Conservation (phyloP, 768 basidiomycete genomes). For the Leucocoprinus leucothites region DNA sequence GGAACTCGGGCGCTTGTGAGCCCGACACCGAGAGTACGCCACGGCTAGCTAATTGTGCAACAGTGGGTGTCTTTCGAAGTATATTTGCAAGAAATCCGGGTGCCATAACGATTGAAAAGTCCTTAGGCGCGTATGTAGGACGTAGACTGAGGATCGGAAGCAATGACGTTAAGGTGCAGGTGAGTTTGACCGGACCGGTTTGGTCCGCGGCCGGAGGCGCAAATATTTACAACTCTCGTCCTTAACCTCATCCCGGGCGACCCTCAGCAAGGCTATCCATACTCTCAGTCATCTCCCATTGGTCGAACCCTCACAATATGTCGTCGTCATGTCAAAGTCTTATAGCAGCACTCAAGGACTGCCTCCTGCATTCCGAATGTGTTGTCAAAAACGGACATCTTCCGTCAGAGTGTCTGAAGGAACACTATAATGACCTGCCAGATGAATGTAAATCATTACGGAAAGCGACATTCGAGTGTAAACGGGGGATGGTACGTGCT, state of each 20-base stretch:
- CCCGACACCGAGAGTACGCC: constrained; percentile 76
- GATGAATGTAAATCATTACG: constrained; percentile 77
- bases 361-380: constrained; percentile 83
- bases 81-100: constrained; percentile 40
- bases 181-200: background rate
- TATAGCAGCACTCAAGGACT: constrained; percentile 76
- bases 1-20: constrained; percentile 75
- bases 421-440: constrained; percentile 74
- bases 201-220: background rate
- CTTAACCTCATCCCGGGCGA: background rate
- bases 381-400: constrained; percentile 73
- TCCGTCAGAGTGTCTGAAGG: constrained; percentile 83
- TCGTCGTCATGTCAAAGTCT: constrained; percentile 79
- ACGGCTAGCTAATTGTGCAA: constrained; percentile 64
- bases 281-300: background rate
- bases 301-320: constrained; percentile 39
- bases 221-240: background rate
- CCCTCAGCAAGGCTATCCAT: background rate
- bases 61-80: constrained; percentile 43
- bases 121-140: too few species aligned
- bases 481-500: constrained; percentile 76
- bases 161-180: constrained; percentile 5
- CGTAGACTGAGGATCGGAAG: too few species aligned
- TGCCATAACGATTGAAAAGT: constrained; percentile 23
- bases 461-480: constrained; percentile 86